Percentiles rank a stretch among this genome's conserved stretches.
Conservation (phyloP, 768 basidiomycete species). For the Suillus clintonianus region DNA sequence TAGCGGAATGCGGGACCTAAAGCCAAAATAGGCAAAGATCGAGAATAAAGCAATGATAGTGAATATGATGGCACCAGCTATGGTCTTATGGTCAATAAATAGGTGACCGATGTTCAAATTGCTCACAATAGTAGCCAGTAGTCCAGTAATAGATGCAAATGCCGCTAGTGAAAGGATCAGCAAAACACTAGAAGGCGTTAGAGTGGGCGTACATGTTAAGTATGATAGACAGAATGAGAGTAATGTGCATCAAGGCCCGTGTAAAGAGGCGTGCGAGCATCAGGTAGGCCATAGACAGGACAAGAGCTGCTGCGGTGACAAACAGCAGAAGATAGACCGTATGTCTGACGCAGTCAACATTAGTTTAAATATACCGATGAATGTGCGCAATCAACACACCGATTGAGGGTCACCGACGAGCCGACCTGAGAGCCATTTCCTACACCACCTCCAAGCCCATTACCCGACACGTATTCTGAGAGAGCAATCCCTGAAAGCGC, state of each 20-base stretch:
- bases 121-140: conserved; percentile 67
- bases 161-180: conserved; percentile 43
- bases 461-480: conserved; percentile 58
- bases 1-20: conserved; percentile 72
- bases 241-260: conserved; percentile 74
- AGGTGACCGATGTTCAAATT: conserved; percentile 18
- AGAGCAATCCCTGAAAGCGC: conserved; percentile 68
- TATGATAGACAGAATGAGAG: conserved; percentile 60
- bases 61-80: conserved; percentile 84
- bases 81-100: neutral
- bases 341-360: conserved; percentile 42
- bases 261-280: conserved; percentile 75
- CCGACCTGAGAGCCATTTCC: conserved; percentile 54
- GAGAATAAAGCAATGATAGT: conserved; percentile 78
- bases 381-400: conserved; percentile 37
- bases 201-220: conserved; percentile 58
- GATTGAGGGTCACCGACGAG: conserved; percentile 62
- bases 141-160: conserved; percentile 79
- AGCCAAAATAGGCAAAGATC: conserved; percentile 73
- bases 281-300: conserved; percentile 68
- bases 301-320: conserved; percentile 65
- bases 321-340: conserved; percentile 78
- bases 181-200: neutral
- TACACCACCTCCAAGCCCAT: conserved; percentile 74
- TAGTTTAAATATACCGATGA: neutral